Conservation (phyloP, 2,329 filamentous ascomycete species). For the Gaeumannomyces tritici region DNA sequence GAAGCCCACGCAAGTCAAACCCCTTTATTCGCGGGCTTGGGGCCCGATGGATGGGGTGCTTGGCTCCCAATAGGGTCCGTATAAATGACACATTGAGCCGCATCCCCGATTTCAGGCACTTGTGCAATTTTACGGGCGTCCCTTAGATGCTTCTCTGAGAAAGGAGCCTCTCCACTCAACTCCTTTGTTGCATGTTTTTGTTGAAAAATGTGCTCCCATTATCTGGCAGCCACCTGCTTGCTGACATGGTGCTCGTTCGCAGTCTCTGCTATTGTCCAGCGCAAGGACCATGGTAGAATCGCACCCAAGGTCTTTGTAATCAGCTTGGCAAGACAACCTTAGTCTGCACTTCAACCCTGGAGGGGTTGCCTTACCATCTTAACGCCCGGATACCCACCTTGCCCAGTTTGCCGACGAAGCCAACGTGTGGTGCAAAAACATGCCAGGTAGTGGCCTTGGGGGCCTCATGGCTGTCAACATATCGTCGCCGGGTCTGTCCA, state of each 20-base stretch:
- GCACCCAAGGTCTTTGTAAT: conserved; percentile 54
- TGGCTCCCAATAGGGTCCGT: background rate
- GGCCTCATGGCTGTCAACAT: conserved; percentile 48
- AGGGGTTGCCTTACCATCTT: no score
- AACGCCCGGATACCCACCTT: no score
- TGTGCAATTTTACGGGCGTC: no score
- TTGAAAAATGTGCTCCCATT: background rate
- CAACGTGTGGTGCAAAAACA: conserved; percentile 48
- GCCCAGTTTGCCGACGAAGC: conserved; percentile 52
- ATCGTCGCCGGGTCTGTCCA: conserved; percentile 52
- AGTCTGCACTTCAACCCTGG: no score
- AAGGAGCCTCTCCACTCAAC: background rate
- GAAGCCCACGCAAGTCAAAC: background rate
- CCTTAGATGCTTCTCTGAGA: background rate
- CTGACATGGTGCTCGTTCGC: background rate
- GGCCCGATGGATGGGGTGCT: background rate
- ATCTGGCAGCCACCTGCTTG: background rate
- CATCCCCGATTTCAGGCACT: background rate
- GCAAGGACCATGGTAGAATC: conserved; percentile 20
- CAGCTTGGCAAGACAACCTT: conserved; percentile 39
- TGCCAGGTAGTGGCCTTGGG: conserved; percentile 33
- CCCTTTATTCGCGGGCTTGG: background rate
- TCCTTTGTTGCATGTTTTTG: background rate
- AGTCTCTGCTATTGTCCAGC: background rate
- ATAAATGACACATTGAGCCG: background rate